These are phyloP conservation scores for Trichoderma arundinaceum DNA, from an alignment of 2,329 filamentous ascomycete genomes.

Conservation along the genomic window DNA sequence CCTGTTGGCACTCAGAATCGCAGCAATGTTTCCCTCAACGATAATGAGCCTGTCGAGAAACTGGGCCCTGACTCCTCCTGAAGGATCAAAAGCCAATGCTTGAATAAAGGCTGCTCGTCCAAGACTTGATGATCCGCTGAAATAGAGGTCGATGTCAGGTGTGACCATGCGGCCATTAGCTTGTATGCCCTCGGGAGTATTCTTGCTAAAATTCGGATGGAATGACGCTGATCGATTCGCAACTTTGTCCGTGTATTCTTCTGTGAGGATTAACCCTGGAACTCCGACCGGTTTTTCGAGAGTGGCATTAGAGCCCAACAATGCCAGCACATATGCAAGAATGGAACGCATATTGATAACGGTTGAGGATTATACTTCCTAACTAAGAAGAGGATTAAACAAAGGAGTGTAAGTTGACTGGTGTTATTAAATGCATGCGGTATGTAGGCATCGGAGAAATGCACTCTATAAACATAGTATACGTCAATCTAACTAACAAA, in stretches of 20 bases:
- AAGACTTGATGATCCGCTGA: background rate
- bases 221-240: background rate
- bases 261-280: constrained; percentile 5
- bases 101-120: background rate
- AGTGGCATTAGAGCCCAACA: background rate
- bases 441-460: background rate
- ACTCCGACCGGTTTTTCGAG: constrained; percentile 13
- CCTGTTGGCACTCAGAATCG: constrained; percentile 2
- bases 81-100: constrained; percentile 1
- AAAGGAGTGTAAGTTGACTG: background rate
- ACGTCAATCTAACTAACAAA: too few species aligned
- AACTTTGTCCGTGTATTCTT: background rate
- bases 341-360: background rate
- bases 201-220: constrained; percentile 16
- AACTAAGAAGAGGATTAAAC: background rate
- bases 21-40: constrained; percentile 9
- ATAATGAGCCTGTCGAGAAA: constrained; percentile 20
- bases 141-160: background rate
- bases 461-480: background rate
- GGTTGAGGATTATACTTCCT: too few species aligned
- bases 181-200: background rate
- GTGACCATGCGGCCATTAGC: background rate
- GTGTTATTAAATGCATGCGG: too few species aligned
- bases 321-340: constrained; percentile 12
- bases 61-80: background rate